These are phyloP conservation scores for Chlorencoelia australis DNA, from an alignment of 2,329 filamentous ascomycete species.

Conservation along the genomic window DNA sequence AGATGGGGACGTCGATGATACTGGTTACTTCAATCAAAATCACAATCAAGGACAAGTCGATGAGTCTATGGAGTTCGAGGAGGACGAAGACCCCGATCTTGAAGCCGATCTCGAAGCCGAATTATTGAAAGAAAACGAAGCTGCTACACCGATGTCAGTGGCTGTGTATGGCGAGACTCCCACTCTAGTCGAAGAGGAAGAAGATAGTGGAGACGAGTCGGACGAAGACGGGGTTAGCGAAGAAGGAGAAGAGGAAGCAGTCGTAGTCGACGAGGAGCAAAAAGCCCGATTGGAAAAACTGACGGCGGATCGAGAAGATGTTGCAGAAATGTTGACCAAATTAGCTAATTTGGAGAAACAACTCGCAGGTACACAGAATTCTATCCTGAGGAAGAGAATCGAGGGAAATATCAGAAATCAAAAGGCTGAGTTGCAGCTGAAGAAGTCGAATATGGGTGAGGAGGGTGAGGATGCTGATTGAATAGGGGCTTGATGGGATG, in stretches of 20 bases:
- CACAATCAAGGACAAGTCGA: constrained; percentile 13
- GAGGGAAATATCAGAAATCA: constrained; percentile 38
- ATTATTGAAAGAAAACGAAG: constrained; percentile 18
- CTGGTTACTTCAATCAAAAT: constrained; percentile 25
- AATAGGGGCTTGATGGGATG: no score
- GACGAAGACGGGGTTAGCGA: constrained; percentile 36
- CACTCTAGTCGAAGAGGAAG: constrained; percentile 18
- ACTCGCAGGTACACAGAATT: constrained; percentile 35
- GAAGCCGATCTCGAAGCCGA: constrained; percentile 28
- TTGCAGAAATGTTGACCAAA: constrained; percentile 42
- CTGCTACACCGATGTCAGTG: constrained; percentile 26
- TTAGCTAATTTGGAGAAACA: constrained; percentile 34
- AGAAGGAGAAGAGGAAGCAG: constrained; percentile 32
- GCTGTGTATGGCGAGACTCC: constrained; percentile 21
- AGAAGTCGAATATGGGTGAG: constrained; percentile 34
- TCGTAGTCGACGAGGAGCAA: constrained; percentile 41
- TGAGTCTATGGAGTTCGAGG: constrained; percentile 19
- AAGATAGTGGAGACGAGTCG: constrained; percentile 32
- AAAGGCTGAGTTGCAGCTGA: constrained; percentile 43
- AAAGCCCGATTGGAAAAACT: constrained; percentile 36
- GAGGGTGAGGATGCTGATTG: constrained; percentile 20
- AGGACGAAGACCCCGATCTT: constrained; percentile 29
- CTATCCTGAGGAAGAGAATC: constrained; percentile 38
- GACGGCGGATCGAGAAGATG: constrained; percentile 40
- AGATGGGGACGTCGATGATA: constrained; percentile 30